Base-by-base conservation (phyloP, 2,329 filamentous ascomycete genomes). In the Diaporthe longicolla region DNA sequence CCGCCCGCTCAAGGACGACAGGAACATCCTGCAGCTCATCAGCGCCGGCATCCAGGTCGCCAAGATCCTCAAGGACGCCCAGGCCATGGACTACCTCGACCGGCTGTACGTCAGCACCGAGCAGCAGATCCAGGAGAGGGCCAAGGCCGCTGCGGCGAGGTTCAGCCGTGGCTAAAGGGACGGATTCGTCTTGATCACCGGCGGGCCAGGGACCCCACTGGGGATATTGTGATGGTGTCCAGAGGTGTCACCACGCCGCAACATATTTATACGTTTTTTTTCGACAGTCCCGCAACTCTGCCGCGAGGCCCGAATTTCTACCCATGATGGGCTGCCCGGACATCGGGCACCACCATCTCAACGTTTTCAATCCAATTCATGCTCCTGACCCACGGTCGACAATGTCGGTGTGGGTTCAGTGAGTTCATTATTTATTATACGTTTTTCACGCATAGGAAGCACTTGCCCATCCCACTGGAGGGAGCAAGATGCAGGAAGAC, bases 1-100 rank as follows among this genome's bases (percentile, higher is more conserved):
- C 77, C 90, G 94, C 75, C 93, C 94, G 26, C 88, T 95, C 77
- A 97, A 96, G 86, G 94, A 97, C 85, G 94, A 97, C 84, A 90
- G 94, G 78, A 96, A 97, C 82, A 94, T 97, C 76, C 87, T 97
- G 74, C 94, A 97, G 85, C 89, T 97, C 76, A 94, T 97, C 80
- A 95, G 93, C 76, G 94, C 94, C 54, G 94, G 94, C 52, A 93
- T 95, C 70, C 94, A 97, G 83, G 94, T 97, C 75, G 93, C 94
- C 74, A 96, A 95, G 83, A 95, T 97, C 76, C 85, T 97, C 75
- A 95, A 94, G 85, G 94, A 97, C 84, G 92, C 93, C 58, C 89
- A 89, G 76, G 94, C 94, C 73, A 96, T 97, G 94, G 91, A 94
- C 78, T 94, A 93, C 81, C 87, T 97, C 80, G 93, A 96, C 85